Base-by-base conservation (phyloP, 2,329 filamentous ascomycete species). In the Stemphylium lycopersici region DNA sequence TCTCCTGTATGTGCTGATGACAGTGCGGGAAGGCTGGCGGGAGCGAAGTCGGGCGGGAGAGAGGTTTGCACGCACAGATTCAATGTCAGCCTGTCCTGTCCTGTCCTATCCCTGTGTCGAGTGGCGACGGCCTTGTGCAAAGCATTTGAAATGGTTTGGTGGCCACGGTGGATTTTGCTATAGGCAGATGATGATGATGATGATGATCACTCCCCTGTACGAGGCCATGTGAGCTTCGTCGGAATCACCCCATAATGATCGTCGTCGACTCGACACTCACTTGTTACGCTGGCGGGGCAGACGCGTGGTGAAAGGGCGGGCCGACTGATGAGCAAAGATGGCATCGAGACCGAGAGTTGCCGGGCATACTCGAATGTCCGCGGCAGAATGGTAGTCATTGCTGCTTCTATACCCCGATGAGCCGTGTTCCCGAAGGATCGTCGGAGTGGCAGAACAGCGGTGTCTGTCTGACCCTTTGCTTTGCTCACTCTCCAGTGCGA, bases 371-470 rank as follows among this genome's bases (percentile, higher is more conserved):
- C 24, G 31, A 43, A 43, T 24, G 37, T 13, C 26, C 22, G 39
- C 48, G 45, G 46, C 8, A 40, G 29, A 42, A 44, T 40, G 33
- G 40, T 42, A 39, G 18, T 44, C 33, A 36, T 54, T 54, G 26
- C 34, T 44, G 33, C 24, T 31, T 16, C 18, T 50, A 24, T 26
- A 24, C 39, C 20, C 22, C 40, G 22, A 50, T 36, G 45, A 44
- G 44, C 47, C 52, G 48, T 50, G 53, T 42, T 57, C 43, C 56
- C 49, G 46, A 58, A 55, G 34, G 59, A 66, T 69, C 56, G 55
- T 58, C 62, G 51, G 36, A 32, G 34, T 48, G 52, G 52, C 51
- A 61, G 61, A 66, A 63, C 55, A 61, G 66, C 63, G 63, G 61
- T 69, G 56, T 55, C 59, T 12, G 20, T 46, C 34, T 18, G 36